A percentile compares a stretch with the other conserved stretches of the same genome.
These are phyloP conservation scores for Xylariaceae sp. DNA, from an alignment of 2,329 filamentous ascomycete species.

Conservation along the genomic window DNA sequence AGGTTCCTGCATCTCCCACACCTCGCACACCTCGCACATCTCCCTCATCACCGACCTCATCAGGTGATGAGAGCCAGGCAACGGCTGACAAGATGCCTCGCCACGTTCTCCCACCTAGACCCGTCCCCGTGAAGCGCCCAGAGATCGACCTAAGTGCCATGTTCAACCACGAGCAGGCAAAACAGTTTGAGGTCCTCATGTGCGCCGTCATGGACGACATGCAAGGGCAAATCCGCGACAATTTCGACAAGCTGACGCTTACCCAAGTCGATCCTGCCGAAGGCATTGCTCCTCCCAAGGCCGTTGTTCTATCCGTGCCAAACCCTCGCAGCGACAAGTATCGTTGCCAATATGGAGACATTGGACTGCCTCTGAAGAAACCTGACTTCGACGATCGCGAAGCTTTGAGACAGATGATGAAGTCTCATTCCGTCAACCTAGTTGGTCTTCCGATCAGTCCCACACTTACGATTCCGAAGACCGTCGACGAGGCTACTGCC, in stretches of 20 bases:
- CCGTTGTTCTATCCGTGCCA: conserved; percentile 32
- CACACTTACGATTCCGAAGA: conserved; percentile 27
- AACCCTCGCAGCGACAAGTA: conserved; percentile 35
- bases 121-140: conserved; percentile 37
- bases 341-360: conserved; percentile 26
- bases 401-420: conserved; percentile 18
- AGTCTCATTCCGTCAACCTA: conserved; percentile 5
- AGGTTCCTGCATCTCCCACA: conserved; percentile 5
- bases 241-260: conserved; percentile 48
- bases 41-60: conserved; percentile 13
- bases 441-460: conserved; percentile 9
- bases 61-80: conserved; percentile 25
- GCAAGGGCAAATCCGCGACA: conserved; percentile 48
- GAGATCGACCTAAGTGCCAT: conserved; percentile 51
- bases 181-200: conserved; percentile 52
- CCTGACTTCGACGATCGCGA: conserved; percentile 25
- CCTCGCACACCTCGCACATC: conserved; percentile 9
- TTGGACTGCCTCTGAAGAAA: conserved; percentile 15
- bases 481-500: conserved; percentile 29
- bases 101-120: conserved; percentile 8
- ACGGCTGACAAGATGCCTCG: conserved; percentile 19
- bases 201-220: conserved; percentile 54
- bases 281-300: conserved; percentile 28
- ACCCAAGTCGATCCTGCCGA: conserved; percentile 30
- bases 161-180: conserved; percentile 47